These are phyloP conservation scores for Claviceps quebecensis DNA, from an alignment of 2,329 filamentous ascomycete genomes.

Conservation along the genomic window DNA sequence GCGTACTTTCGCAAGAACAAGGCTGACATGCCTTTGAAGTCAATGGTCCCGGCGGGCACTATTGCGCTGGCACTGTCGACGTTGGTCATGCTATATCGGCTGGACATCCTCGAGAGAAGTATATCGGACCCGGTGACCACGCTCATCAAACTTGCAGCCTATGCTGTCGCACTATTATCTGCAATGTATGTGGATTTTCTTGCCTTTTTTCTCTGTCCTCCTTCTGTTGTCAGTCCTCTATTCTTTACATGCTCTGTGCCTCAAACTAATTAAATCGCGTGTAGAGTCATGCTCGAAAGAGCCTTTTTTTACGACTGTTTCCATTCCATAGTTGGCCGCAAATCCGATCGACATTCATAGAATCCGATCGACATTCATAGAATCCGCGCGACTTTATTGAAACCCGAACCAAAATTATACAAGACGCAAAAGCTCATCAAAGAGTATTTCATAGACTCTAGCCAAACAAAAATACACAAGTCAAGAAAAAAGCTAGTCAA, in stretches of 20 bases:
- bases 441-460: neutral
- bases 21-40: conserved; percentile 14
- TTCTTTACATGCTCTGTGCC: conserved; percentile 10
- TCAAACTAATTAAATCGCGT: conserved; percentile 6
- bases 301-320: conserved; percentile 38
- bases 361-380: conserved; percentile 17
- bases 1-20: conserved; percentile 42
- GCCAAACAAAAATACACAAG: neutral
- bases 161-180: conserved; percentile 37
- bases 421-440: neutral
- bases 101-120: conserved; percentile 13
- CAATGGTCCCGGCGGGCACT: conserved; percentile 16
- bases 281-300: conserved; percentile 40
- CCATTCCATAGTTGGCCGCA: conserved; percentile 24
- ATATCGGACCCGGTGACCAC: conserved; percentile 16
- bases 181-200: conserved; percentile 40
- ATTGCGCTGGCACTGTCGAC: conserved; percentile 16
- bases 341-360: too few species aligned
- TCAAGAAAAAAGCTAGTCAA: conserved; percentile 40
- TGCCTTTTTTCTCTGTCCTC: neutral
- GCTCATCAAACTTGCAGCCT: conserved; percentile 33
- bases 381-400: neutral
- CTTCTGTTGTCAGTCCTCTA: conserved; percentile 8
- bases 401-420: conserved; percentile 1
- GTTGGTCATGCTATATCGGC: conserved; percentile 13